These are phyloP conservation scores for Ogataea methanolica DNA, from an alignment of 805 yeast species.

Conservation along the genomic window DNA sequence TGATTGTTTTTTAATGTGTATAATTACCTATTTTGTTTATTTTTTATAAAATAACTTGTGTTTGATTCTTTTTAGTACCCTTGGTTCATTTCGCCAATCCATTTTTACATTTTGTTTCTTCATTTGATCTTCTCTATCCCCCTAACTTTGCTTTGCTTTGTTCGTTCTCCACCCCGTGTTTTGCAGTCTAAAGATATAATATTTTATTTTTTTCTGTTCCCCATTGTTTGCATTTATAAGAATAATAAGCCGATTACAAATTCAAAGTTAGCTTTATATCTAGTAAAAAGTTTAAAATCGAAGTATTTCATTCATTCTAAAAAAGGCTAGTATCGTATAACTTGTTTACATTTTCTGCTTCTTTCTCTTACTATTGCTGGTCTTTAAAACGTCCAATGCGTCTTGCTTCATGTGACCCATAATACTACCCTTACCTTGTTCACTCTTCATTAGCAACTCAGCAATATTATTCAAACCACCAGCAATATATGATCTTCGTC, in stretches of 20 bases:
- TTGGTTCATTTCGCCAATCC: not conserved
- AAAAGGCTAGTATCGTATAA: too few relatives aligned
- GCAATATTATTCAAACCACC: conserved; percentile 78
- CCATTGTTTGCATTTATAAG: too few relatives aligned
- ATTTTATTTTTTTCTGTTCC: too few relatives aligned
- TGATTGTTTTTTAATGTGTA: conserved; percentile 2
- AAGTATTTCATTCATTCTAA: too few relatives aligned
- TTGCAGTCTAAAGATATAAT: too few relatives aligned
- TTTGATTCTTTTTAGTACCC: not conserved
- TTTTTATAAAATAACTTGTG: not conserved
- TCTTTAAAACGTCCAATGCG: conserved; percentile 61
- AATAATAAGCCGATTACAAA: too few relatives aligned
- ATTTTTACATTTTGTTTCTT: too few relatives aligned
- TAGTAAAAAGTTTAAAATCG: too few relatives aligned
- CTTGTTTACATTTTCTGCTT: conserved; percentile 1
- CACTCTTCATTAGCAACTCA: conserved; percentile 63
- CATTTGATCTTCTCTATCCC: not conserved
- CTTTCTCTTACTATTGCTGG: conserved; percentile 7
- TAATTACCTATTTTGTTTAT: conserved; percentile 1
- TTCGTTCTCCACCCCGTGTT: not conserved
- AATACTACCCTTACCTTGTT: conserved; percentile 53
- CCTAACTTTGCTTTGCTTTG: not conserved
- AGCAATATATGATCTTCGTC: conserved; percentile 70
- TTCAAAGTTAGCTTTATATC: too few relatives aligned
- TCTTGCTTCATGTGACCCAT: conserved; percentile 65